Percentiles rank a stretch among this genome's conserved stretches.
Conservation (phyloP, 2,329 filamentous ascomycete genomes). For the Basipetospora sp. region DNA sequence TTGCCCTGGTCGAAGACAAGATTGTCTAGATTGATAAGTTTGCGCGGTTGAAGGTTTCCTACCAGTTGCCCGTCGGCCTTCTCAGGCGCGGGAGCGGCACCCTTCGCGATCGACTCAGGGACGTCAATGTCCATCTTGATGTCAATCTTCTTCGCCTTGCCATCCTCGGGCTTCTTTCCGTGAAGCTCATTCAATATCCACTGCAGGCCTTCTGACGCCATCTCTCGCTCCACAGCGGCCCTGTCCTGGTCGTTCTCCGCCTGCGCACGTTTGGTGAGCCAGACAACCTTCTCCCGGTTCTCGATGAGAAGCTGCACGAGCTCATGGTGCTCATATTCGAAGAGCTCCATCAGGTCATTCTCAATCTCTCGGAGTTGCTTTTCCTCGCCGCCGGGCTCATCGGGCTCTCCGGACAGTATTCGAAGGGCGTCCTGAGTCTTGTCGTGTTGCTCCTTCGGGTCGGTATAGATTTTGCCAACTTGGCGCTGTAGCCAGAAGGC, state of each 20-base stretch:
- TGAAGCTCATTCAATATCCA: conserved; percentile 78
- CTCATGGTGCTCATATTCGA: conserved; percentile 92
- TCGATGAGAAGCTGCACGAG: conserved; percentile 79
- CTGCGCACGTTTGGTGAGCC: conserved; percentile 77
- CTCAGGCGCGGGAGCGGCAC: conserved; percentile 33
- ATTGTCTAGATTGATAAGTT: conserved; percentile 86
- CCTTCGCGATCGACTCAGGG: conserved; percentile 42
- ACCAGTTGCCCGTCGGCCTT: conserved; percentile 54
- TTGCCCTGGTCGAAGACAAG: conserved; percentile 95
- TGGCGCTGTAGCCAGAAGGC: conserved; percentile 94
- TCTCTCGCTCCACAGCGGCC: conserved; percentile 70
- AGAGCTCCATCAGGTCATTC: conserved; percentile 95
- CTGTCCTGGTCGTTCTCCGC: conserved; percentile 68
- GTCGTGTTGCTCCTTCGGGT: conserved; percentile 84
- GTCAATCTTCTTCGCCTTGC: conserved; percentile 55
- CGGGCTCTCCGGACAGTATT: conserved; percentile 63
- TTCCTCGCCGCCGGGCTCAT: conserved; percentile 59
- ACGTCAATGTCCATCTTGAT: conserved; percentile 93
- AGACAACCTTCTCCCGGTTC: conserved; percentile 87
- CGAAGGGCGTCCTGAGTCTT: conserved; percentile 76
- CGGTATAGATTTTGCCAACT: conserved; percentile 73
- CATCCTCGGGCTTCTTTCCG: conserved; percentile 50
- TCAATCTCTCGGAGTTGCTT: conserved; percentile 84
- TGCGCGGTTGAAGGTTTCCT: conserved; percentile 72
- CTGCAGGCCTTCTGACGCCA: conserved; percentile 74